These are phyloP conservation scores for Dillenia turbinata DNA, from an alignment of 164 flowering plant species.

Conservation along the genomic window DNA sequence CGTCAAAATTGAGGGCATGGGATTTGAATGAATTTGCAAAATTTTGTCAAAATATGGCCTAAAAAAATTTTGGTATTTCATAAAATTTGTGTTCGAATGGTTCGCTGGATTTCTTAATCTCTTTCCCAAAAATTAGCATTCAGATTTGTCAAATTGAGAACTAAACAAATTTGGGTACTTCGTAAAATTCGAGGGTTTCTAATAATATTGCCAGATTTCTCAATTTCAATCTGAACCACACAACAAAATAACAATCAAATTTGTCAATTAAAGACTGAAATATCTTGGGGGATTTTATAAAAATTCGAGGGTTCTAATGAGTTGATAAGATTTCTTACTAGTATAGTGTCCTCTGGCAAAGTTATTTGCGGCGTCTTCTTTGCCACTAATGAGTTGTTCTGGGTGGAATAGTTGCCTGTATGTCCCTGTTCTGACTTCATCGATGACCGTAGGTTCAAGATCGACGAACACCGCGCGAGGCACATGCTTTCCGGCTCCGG, in stretches of 20 bases:
- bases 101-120: too few relatives aligned
- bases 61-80: too few relatives aligned
- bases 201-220: too few relatives aligned
- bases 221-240: too few relatives aligned
- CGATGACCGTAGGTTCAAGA: conserved; percentile 67
- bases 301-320: neutral
- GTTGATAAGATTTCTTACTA: conserved; percentile 17
- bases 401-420: conserved; percentile 66
- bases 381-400: conserved; percentile 60
- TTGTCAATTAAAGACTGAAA: neutral
- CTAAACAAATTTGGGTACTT: too few relatives aligned
- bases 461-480: conserved; percentile 62
- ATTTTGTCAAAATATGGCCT: too few relatives aligned
- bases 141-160: too few relatives aligned
- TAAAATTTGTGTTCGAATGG: too few relatives aligned
- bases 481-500: conserved; percentile 65
- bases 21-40: too few relatives aligned
- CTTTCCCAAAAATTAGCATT: too few relatives aligned
- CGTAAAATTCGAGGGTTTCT: too few relatives aligned
- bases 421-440: conserved; percentile 56
- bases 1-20: too few relatives aligned
- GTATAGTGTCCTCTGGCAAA: conserved; percentile 71
- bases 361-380: conserved; percentile 66
- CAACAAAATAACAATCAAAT: neutral
- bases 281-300: neutral